Evolutionary conservation across 345 rosid genomes (phyloP).

Genomic region (Citrus sinensis): DVS_A1.0 CM039162.1:22603001-22603500

Average conservation of each 20-base stretch:
- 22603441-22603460: neutral
- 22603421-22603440: neutral
- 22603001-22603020: constrained; percentile 2
- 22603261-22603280: neutral
- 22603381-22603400: neutral
- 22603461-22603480: neutral
- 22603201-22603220: constrained; percentile 59
- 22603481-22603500: constrained; percentile 68
- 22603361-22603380: neutral
- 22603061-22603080: too few species aligned
- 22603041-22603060: neutral
- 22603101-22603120: neutral
- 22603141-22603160: constrained; percentile 26
- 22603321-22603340: neutral
- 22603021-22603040: neutral
- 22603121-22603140: constrained; percentile 27
- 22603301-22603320: neutral
- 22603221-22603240: constrained; percentile 68
- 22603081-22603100: neutral
- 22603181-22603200: constrained; percentile 20
- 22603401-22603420: neutral
- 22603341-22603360: neutral
- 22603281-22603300: neutral
- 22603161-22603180: constrained; percentile 32
- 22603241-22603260: neutral